Evolutionary conservation across 768 basidiomycete genomes (phyloP), one percentile per base, ranked within the genome.

Genomic region (Calocybe indica): DNA sequence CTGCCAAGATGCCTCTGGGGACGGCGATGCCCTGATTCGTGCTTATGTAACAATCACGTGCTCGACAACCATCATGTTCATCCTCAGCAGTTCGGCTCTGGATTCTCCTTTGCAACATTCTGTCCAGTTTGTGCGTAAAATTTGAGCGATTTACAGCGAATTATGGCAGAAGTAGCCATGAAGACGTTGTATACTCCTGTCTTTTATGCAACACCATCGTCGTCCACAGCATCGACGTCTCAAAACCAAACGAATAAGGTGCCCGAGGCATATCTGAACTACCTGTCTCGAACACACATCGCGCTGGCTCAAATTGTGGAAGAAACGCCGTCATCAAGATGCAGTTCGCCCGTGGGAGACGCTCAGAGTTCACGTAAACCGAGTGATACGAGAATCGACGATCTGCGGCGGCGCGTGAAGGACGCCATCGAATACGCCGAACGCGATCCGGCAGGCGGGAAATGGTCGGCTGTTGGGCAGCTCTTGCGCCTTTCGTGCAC

Each of bases 381-480:
- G 6, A 48, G 50, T 30, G 41, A 46, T 4, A 43, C 57, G 41
- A 56, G 69, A 46, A 48, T 65, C 45, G 57, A 67, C 38, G 38
- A 50, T 3, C 53, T 74, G 22, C 66, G 62, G 37, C 57, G 60
- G 34, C 57, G 59, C 36, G 60, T 79, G 5, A 40, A 56, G 22
- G 60, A 66, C 12, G 67, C 73, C 1, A 58, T 73, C 14, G 45
- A 59, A 2, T 50, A 60, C 14, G 65, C 74, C 6, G 61, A 59
- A 14, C 64, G 66, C 10, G 68, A 75, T 42, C 61, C 74, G 4
- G 60, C 71, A 0, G 64, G 70, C 38, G 73, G 74, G 31, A 73
- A 72, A 51, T 81, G 80, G 79, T 62, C 64, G 1, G 57, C 68
- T 22, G 50, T 80, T 1, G 62, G 62, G 10, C 63, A 66, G 35